Base-by-base conservation (phyloP, 257 asterid genomes). In the Echium plantagineum region DNA sequence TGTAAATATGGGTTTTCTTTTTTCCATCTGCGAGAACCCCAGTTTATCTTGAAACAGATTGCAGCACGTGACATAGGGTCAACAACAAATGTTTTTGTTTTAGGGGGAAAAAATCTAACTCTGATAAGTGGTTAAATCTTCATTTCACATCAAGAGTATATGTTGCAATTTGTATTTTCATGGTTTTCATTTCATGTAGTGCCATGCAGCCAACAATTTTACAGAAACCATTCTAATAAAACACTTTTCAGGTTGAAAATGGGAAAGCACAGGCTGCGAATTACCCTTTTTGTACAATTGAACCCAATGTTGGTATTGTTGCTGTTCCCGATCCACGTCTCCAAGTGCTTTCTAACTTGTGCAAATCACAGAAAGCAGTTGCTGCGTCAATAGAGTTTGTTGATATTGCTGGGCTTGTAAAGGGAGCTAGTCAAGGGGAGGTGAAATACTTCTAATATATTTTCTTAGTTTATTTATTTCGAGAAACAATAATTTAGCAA, bases 391-490 rank as follows among this genome's bases (percentile, higher is more conserved):
- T 91, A 22, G 98, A 91, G 78, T 84, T 91, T 71, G 98, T 91
- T 69, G 97, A 91, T 70, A 91, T 88, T 73, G 98, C 98, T 61
- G 98, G 98, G 32, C 95, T 91, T 58, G 96, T 91, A 55, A 91
- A 88, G 81, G 98, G 98, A 63, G 98, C 98, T 67, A 91, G 95
- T 72, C 98, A 84, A 80, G 98, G 96, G 69, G 98, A 91, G 98
- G 98, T 91, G 69, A 73, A 62, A 9, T 55, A 63, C 55, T 60
- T 46, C 71, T 65, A 15, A n/a, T 57, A 53, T 28, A 63, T 58
- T 1, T 42, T 42, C 49, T 10, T 9, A 10, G 15, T 42, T 42
- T 42, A 42, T 17, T 17, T 10, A 1, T 42, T 42, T 13, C 49
- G 13, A 42, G 49, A 42, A 35, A 42, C 17, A 42, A 42, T 42